phyloP scores from a whole-genome alignment of 2,329 filamentous ascomycete genomes.

The Tolypocladium ophioglossoides region DNA sequence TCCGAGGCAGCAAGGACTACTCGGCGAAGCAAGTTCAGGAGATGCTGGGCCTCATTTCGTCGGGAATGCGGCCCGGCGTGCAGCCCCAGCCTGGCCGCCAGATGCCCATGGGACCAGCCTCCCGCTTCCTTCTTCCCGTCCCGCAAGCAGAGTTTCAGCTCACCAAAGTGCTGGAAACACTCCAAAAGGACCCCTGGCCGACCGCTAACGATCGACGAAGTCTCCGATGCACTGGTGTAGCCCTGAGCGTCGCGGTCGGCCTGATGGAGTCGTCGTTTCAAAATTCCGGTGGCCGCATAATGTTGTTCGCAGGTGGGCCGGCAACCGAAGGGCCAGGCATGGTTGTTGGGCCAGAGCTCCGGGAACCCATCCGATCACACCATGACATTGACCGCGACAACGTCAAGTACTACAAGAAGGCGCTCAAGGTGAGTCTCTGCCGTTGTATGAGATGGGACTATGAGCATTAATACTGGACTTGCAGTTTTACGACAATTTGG shows the following conservation, averaged over 20 bases:
- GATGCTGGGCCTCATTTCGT: slow-evolving; percentile 78
- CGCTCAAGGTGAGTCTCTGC: slow-evolving; percentile 59
- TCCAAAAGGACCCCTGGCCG: slow-evolving; percentile 96
- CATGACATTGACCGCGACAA: slow-evolving; percentile 98
- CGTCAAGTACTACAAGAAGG: slow-evolving; percentile 99
- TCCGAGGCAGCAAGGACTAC: slow-evolving; percentile 96
- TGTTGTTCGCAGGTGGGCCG: slow-evolving; percentile 92
- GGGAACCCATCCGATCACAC: slow-evolving; percentile 94
- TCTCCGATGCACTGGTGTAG: slow-evolving; percentile 87
- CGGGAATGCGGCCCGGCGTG: slow-evolving; percentile 64
- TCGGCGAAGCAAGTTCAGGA: slow-evolving; percentile 98
- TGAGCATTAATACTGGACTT: not conserved
- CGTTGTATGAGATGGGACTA: not conserved
- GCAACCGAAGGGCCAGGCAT: slow-evolving; percentile 94
- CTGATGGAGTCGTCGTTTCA: slow-evolving; percentile 91
- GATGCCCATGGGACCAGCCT: slow-evolving; percentile 67
- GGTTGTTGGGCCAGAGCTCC: slow-evolving; percentile 90
- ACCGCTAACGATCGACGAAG: slow-evolving; percentile 87
- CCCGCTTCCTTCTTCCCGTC: slow-evolving; percentile 86
- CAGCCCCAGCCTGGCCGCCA: slow-evolving; percentile 66
- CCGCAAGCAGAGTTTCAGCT: slow-evolving; percentile 96
- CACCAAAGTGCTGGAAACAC: slow-evolving; percentile 86
- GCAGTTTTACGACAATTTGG: slow-evolving; percentile 87
- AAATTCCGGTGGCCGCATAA: slow-evolving; percentile 88
- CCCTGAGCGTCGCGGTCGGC: slow-evolving; percentile 89